Evolutionary conservation across 106 monocot genomes (phyloP), one percentile per base, ranked within the genome.

Genomic region (Acorus gramineus): DNA sequence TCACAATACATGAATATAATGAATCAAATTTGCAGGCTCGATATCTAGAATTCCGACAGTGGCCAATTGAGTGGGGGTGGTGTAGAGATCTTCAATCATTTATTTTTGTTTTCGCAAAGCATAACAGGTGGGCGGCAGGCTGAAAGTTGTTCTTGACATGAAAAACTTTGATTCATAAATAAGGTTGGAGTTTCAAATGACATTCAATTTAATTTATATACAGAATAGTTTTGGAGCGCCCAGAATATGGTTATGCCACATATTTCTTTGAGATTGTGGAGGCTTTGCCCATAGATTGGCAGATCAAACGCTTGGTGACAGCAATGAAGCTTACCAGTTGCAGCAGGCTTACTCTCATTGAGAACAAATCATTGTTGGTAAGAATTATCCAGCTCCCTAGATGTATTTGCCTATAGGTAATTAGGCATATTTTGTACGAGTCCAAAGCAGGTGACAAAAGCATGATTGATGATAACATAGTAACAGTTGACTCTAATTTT

Each of bases 231-330:
- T 69, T 96, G 61, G 96, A 96, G 69, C 96, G 91, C 42, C 96
- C 96, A 45, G 91, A 96, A 79, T 96, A 96, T 78, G 96, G 96
- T 44, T 96, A 85, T 83, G 96, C 96, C 14, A 96, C 96, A 53
- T 96, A 96, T 65, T 96, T 96, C 65, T 96, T 91, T 73, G 96
- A 91, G 82, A 72, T 96, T 65, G 80, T 96, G 66, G 83, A 66
- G 4, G 68, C 85, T 59, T 62, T 87, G 69, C 87, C 96, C 0
- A 64, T 91, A 65, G 75, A 79, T 14, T 96, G 96, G 96, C 96
- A 96, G 71, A 75, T 91, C 48, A 91, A 68, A 58, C 73, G 96
- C 44, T 59, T 96, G 57, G 79, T 91, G 6, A 88, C 62, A 42
- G 78, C 90, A 42, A 83, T 96, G 96, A 96, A 91, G 79, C 78